Evolutionary conservation across 2,329 filamentous ascomycete genomes (phyloP).

Genomic region (Botryotinia globosa): DNA sequence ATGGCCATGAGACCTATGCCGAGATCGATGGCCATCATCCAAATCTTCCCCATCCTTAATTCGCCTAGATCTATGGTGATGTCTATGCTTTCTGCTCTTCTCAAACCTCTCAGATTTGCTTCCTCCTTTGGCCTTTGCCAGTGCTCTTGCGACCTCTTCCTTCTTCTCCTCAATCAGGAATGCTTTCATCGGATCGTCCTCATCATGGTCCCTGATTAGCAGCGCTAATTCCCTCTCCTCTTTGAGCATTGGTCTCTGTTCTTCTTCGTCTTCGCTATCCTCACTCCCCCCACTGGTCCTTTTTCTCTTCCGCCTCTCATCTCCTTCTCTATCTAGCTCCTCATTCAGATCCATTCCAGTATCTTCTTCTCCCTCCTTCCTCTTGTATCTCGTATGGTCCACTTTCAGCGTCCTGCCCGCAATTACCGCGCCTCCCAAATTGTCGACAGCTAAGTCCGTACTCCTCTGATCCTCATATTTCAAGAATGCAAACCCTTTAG

Average conservation of each 20-base stretch:
- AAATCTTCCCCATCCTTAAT: slow-evolving; percentile 23
- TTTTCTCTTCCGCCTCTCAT: slow-evolving; percentile 45
- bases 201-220: slow-evolving; percentile 77
- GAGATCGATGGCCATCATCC: slow-evolving; percentile 22
- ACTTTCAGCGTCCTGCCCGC: slow-evolving; percentile 78
- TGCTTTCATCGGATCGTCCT: slow-evolving; percentile 96
- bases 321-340: slow-evolving; percentile 37
- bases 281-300: slow-evolving; percentile 39
- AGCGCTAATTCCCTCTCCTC: slow-evolving; percentile 79
- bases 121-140: slow-evolving; percentile 49
- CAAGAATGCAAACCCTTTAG: slow-evolving; percentile 89
- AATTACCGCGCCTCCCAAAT: slow-evolving; percentile 82
- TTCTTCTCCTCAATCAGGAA: slow-evolving; percentile 89
- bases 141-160: slow-evolving; percentile 74
- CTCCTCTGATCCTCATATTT: slow-evolving; percentile 98
- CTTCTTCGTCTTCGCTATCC: slow-evolving; percentile 35
- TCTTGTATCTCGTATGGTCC: slow-evolving; percentile 92
- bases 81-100: slow-evolving; percentile 31
- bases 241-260: slow-evolving; percentile 62
- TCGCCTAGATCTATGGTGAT: slow-evolving; percentile 32
- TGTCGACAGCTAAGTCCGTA: slow-evolving; percentile 93
- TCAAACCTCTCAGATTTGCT: slow-evolving; percentile 29
- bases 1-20: slow-evolving; percentile 24
- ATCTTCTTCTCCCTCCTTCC: slow-evolving; percentile 64
- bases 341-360: slow-evolving; percentile 41